Conservation (phyloP, 768 basidiomycete genomes). For the Sarcomyxa edulis region DNA sequence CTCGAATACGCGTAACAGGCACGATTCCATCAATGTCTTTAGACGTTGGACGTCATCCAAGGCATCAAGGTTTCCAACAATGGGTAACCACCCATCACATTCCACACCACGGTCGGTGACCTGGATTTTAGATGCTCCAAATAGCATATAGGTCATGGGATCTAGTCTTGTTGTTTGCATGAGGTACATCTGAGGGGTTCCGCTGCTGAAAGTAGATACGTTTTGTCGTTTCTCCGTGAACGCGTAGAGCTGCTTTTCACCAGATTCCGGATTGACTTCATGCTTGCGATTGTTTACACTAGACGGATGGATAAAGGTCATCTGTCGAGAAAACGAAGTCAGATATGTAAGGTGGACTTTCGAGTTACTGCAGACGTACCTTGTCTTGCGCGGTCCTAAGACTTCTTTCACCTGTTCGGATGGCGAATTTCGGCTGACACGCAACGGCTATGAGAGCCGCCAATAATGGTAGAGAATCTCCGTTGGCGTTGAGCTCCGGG, state of each 20-base stretch:
- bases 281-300: constrained; percentile 79
- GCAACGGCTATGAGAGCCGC: constrained; percentile 83
- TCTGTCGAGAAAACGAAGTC: constrained; percentile 32
- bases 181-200: constrained; percentile 58
- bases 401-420: constrained; percentile 61
- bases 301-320: constrained; percentile 74
- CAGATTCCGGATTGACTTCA: constrained; percentile 23
- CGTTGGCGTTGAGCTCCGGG: constrained; percentile 63
- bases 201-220: constrained; percentile 39
- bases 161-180: constrained; percentile 82
- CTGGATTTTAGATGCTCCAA: constrained; percentile 78
- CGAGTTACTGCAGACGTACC: constrained; percentile 35
- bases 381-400: constrained; percentile 80
- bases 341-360: not conserved
- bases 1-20: constrained; percentile 87
- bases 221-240: constrained; percentile 84
- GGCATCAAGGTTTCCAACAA: constrained; percentile 65
- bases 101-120: constrained; percentile 70
- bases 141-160: constrained; percentile 84
- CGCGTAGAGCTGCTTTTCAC: constrained; percentile 74
- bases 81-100: constrained; percentile 89
- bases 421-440: constrained; percentile 86
- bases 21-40: constrained; percentile 74
- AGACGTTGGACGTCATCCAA: constrained; percentile 82
- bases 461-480: constrained; percentile 69